Percentiles rank a stretch among this genome's conserved stretches.
Evolutionary conservation across 768 basidiomycete genomes (phyloP).

Genomic region (Clavaria fumosa): DNA sequence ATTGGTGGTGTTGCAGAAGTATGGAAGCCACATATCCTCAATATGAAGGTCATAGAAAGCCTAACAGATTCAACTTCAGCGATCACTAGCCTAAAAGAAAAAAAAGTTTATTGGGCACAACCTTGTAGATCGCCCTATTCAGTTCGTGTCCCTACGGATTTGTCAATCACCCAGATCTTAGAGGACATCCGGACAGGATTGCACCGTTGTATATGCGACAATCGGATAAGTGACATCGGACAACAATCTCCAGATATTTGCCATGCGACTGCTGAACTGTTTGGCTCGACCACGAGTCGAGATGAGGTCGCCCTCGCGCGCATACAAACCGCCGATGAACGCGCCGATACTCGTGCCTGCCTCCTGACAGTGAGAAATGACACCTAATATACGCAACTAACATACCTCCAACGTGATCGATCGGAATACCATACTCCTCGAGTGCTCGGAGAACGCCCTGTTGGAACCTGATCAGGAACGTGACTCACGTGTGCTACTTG

Average conservation of each 20-base stretch:
- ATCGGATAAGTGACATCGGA: conserved; percentile 90
- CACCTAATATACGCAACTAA: too few relatives aligned
- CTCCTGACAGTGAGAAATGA: too few relatives aligned
- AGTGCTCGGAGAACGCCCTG: conserved; percentile 88
- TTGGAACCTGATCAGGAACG: conserved; percentile 8
- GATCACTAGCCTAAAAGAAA: not conserved
- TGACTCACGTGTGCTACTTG: conserved; percentile 1
- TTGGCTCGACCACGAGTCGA: conserved; percentile 76
- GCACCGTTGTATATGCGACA: conserved; percentile 77
- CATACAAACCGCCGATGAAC: conserved; percentile 89
- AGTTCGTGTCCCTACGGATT: conserved; percentile 82
- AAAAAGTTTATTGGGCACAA: conserved; percentile 12
- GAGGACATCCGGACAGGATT: too few relatives aligned
- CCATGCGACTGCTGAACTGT: conserved; percentile 84
- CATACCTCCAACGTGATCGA: conserved; percentile 79
- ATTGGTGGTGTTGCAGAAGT: conserved; percentile 95
- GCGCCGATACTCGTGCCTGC: conserved; percentile 80
- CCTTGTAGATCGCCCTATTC: conserved; percentile 90
- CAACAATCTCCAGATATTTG: conserved; percentile 85
- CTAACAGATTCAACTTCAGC: conserved; percentile 18
- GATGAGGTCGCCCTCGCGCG: conserved; percentile 83
- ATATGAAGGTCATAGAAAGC: conserved; percentile 91
- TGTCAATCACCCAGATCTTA: too few relatives aligned
- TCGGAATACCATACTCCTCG: conserved; percentile 83
- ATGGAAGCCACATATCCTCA: conserved; percentile 98